phyloP scores from a whole-genome alignment of 495 filamentous ascomycete species.

The Elasticomyces elasticus region DNA sequence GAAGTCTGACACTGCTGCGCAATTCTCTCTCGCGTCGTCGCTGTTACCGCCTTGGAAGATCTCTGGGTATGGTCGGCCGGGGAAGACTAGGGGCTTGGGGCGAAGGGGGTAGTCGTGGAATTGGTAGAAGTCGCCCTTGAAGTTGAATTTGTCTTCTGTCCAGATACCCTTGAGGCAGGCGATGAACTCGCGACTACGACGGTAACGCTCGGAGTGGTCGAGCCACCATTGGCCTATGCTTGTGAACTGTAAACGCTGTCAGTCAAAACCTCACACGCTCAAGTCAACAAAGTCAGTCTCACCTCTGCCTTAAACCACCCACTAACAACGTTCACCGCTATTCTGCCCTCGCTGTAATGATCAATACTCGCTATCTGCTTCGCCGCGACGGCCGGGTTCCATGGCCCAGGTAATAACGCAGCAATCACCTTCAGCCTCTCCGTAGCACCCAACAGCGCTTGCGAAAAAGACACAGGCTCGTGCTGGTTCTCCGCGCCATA shows the following conservation, averaged over 20 bases:
- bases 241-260: conserved; percentile 28
- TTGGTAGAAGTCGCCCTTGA: conserved; percentile 40
- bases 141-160: conserved; percentile 39
- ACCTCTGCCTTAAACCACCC: conserved; percentile 43
- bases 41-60: conserved; percentile 44
- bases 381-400: conserved; percentile 41
- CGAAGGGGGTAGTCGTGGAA: conserved; percentile 40
- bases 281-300: not conserved
- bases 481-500: conserved; percentile 42
- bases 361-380: conserved; percentile 44
- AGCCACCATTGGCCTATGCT: conserved; percentile 45
- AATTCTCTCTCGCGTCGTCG: conserved; percentile 38
- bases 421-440: conserved; percentile 39
- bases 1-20: conserved; percentile 35
- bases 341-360: conserved; percentile 37
- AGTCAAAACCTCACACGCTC: not conserved
- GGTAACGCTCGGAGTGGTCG: conserved; percentile 41
- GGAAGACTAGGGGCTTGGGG: conserved; percentile 34
- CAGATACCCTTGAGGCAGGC: conserved; percentile 40
- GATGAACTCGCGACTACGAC: conserved; percentile 40
- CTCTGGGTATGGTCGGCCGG: conserved; percentile 34
- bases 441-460: conserved; percentile 38
- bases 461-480: conserved; percentile 41
- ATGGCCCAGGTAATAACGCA: conserved; percentile 41
- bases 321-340: conserved; percentile 41